These are phyloP conservation scores for Eucalyptus regnans DNA, from an alignment of 345 rosid species.

Conservation along the genomic window DNA sequence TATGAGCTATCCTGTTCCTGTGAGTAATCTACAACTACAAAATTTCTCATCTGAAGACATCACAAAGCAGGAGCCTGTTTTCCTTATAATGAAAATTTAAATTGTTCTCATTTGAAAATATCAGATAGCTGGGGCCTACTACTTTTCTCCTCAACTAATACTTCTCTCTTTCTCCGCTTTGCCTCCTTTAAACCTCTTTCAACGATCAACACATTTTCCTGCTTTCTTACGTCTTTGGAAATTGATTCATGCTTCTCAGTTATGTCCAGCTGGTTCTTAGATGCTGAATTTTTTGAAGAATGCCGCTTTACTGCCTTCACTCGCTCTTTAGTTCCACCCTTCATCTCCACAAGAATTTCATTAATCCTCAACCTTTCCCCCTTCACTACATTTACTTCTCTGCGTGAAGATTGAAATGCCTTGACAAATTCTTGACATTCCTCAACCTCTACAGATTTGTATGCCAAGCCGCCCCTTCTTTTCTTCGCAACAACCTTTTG, in stretches of 20 bases:
- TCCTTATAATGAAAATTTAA: not conserved
- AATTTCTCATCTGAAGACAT: not conserved
- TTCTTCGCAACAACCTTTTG: not conserved
- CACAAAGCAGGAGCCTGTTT: not conserved
- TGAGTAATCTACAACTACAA: not conserved
- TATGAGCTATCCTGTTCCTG: not conserved
- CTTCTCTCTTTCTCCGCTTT: not conserved
- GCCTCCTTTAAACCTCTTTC: not conserved
- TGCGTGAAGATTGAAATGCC: not conserved
- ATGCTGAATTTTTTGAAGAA: not conserved
- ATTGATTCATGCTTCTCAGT: not conserved
- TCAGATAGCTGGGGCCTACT: constrained; percentile 2
- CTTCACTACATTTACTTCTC: not conserved
- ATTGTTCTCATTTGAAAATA: not conserved
- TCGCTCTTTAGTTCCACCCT: not conserved
- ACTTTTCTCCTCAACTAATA: not conserved
- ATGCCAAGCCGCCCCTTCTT: not conserved
- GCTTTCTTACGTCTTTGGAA: not conserved
- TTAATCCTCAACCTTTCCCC: not conserved
- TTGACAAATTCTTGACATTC: not conserved
- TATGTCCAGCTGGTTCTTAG: not conserved
- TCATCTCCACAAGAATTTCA: not conserved
- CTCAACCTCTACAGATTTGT: not conserved
- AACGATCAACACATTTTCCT: not conserved
- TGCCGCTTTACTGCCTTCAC: not conserved